A percentile compares a stretch with the other conserved stretches of the same genome.
These are phyloP conservation scores for Talaromyces sp. DNA, from an alignment of 2,329 filamentous ascomycete species.

Conservation along the genomic window DNA sequence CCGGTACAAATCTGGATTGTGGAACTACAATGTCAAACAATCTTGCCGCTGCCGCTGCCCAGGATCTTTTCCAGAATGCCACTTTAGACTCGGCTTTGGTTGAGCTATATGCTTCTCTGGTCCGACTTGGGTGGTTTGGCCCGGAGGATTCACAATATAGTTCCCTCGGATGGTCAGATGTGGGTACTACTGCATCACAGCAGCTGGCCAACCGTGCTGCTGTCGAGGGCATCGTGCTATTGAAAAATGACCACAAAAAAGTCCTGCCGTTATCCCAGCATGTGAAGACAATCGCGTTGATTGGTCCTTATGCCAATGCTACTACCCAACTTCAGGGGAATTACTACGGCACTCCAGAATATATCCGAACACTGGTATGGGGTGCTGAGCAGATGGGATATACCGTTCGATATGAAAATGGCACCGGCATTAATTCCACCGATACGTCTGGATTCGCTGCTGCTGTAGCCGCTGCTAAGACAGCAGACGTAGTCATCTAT, in stretches of 20 bases:
- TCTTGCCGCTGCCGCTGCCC: conserved; percentile 40
- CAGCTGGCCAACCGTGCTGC: conserved; percentile 53
- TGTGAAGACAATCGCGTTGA: conserved; percentile 45
- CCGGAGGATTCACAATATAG: conserved; percentile 45
- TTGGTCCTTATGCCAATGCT: conserved; percentile 58
- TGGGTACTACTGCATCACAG: conserved; percentile 54
- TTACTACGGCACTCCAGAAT: conserved; percentile 53
- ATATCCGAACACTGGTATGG: conserved; percentile 34
- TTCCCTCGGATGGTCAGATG: conserved; percentile 52
- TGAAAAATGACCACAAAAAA: conserved; percentile 49
- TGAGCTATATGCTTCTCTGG: conserved; percentile 47
- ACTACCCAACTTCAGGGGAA: conserved; percentile 57
- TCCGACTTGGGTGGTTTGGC: conserved; percentile 53
- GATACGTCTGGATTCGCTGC: conserved; percentile 30
- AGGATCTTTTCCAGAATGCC: conserved; percentile 44
- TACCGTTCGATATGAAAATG: conserved; percentile 43
- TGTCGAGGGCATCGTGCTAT: conserved; percentile 44
- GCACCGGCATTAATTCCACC: conserved; percentile 22
- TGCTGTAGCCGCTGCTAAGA: conserved; percentile 30
- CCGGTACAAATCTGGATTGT: conserved; percentile 52
- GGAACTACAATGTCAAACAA: conserved; percentile 45
- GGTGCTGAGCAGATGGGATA: conserved; percentile 48
- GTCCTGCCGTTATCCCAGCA: conserved; percentile 43
- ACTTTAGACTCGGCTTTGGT: conserved; percentile 45
- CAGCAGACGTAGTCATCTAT: conserved; percentile 33